Evolutionary conservation across 2,329 filamentous ascomycete species (phyloP), one percentile per base, ranked within the genome.

Genomic region (Botrytis deweyae): DNA sequence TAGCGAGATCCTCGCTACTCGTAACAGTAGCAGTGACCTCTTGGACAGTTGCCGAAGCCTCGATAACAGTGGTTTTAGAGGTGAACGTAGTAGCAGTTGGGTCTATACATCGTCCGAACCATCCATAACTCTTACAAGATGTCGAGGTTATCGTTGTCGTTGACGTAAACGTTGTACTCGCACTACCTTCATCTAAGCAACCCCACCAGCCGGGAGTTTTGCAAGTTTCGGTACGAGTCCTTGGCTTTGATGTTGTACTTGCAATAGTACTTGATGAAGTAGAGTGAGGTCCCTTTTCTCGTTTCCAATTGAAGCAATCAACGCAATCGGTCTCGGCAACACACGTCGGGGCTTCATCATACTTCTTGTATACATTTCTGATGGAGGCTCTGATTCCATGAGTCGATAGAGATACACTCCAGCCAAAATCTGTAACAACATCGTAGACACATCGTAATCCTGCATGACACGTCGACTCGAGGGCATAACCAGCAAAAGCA

Each of bases 241-340:
- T 83, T 5, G 89, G 91, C 29, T 70, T 73, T 42, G 87, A 86
- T 4, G 88, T 86, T 1, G 87, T 86, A 0, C 86, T 87, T 0
- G 87, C 86, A 2, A 84, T 86, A 0, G 89, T 89, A 1, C 91
- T 93, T 1, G 86, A 87, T 76, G 95, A 92, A 1, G 93, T 95
- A 63, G 66, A 59, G 46, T 92, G 92, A 81, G 97, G 97, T 82
- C 93, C 96, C 81, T 95, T 92, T 80, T 93, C 97, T 86, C 94
- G 97, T 80, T 97, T 96, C 95, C 95, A 98, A 75, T 91, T 90
- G 74, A 88, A 92, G 79, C 95, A 98, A 81, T 98, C 95, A 42
- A 92, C 89, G 80, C 95, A 98, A 62, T 93, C 90, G 40, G 89
- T 86, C 9, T 95, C 94, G 38, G 87, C 85, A 65, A 87, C 87